Evolutionary conservation across 495 filamentous ascomycete genomes (phyloP).

Genomic region (Penicilliopsis zonata): DNA sequence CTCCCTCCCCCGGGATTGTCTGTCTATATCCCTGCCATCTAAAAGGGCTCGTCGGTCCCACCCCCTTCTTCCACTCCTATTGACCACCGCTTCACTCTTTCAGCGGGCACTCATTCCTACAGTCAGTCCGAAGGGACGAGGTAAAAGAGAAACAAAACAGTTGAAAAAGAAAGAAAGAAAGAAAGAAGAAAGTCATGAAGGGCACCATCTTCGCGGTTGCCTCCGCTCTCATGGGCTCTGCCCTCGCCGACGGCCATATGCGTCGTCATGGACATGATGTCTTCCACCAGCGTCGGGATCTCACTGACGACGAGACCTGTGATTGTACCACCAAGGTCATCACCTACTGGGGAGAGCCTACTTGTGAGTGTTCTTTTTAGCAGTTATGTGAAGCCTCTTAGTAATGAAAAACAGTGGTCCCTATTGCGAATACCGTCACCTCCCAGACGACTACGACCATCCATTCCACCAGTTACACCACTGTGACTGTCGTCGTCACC

Average conservation of each 20-base stretch:
- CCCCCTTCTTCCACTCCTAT: slow-evolving; percentile 23
- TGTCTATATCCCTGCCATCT: slow-evolving; percentile 8
- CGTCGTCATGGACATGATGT: slow-evolving; percentile 50
- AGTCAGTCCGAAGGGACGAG: neutral
- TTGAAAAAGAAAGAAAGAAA: slow-evolving; percentile 2
- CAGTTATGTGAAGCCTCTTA: slow-evolving; percentile 1
- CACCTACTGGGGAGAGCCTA: slow-evolving; percentile 45
- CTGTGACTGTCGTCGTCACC: slow-evolving; percentile 19
- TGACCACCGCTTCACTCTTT: slow-evolving; percentile 93
- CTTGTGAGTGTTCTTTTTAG: slow-evolving; percentile 36
- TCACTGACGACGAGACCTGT: slow-evolving; percentile 34
- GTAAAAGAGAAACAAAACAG: too few relatives aligned
- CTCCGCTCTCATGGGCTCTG: slow-evolving; percentile 53
- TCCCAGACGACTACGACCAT: slow-evolving; percentile 12
- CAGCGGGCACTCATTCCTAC: slow-evolving; percentile 76
- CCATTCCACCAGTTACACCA: slow-evolving; percentile 29
- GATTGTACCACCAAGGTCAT: slow-evolving; percentile 61
- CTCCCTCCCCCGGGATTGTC: slow-evolving; percentile 26
- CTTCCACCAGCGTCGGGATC: slow-evolving; percentile 38
- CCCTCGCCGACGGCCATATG: slow-evolving; percentile 44
- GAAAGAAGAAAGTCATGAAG: slow-evolving; percentile 43
- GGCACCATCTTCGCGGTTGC: slow-evolving; percentile 51
- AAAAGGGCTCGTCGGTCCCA: slow-evolving; percentile 42
- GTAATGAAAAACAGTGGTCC: slow-evolving; percentile 11
- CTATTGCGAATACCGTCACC: slow-evolving; percentile 19